A percentile compares a stretch with the other conserved stretches of the same genome.
Conservation (phyloP, 2,329 filamentous ascomycete species). For the Myriosclerotinia duriaeana region DNA sequence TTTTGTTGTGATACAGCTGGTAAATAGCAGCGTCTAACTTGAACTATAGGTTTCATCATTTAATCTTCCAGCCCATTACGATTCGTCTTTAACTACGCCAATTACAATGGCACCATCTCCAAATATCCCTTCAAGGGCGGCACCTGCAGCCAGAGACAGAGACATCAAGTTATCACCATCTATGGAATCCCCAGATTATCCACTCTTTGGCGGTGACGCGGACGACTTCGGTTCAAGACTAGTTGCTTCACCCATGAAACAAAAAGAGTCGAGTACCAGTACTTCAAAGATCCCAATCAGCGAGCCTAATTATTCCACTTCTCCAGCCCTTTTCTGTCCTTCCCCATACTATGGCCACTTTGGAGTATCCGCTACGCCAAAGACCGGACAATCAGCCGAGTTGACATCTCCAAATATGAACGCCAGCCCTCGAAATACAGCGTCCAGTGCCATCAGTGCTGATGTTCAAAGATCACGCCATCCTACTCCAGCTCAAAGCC, state of each 20-base stretch:
- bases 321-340: conserved; percentile 25
- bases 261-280: conserved; percentile 28
- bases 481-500: conserved; percentile 23
- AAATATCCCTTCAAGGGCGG: conserved; percentile 26
- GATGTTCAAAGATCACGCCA: conserved; percentile 27
- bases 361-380: conserved; percentile 34
- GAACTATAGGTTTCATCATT: conserved; percentile 37
- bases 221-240: conserved; percentile 28
- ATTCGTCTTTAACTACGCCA: conserved; percentile 36
- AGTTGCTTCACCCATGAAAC: conserved; percentile 32
- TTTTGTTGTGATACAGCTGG: background rate
- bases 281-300: conserved; percentile 27
- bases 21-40: conserved; percentile 22
- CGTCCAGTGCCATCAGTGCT: conserved; percentile 28
- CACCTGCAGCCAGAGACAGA: conserved; percentile 25
- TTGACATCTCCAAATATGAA: conserved; percentile 30
- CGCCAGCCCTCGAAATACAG: conserved; percentile 27
- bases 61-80: conserved; percentile 36
- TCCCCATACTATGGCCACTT: conserved; percentile 33
- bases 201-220: conserved; percentile 28
- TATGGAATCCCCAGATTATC: conserved; percentile 28
- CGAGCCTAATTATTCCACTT: conserved; percentile 29
- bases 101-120: conserved; percentile 34
- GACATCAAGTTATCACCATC: conserved; percentile 31
- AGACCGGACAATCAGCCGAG: conserved; percentile 25